Base-by-base conservation (phyloP, 352 stramenopile genomes). In the Blastocystis hominis region DNA sequence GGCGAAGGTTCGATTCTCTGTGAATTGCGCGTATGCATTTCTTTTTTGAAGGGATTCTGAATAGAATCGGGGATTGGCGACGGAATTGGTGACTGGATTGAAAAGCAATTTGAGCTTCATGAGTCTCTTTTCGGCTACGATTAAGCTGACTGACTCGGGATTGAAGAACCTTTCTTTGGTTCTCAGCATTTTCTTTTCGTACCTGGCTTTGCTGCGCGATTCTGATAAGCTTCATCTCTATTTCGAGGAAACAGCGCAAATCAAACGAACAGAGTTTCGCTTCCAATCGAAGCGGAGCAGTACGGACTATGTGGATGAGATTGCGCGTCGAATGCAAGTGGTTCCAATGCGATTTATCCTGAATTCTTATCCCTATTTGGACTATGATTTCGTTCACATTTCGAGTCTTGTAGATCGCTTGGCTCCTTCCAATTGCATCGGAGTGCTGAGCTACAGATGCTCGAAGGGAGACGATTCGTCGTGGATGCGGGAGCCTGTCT, bases 1-100 rank as follows among this genome's bases (percentile, higher is more conserved):
- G 72, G 72, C 34, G 72, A 84, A 34, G 72, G 72, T n/a, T 84
- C 72, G 0, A 84, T 84, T 44, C 50, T 84, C 6, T 63, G 50
- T 46, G 47, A n/a, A 10, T 40, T 84, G 9, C 72, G 72, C 44
- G 72, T 84, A 36, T 6, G 24, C 2, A 30, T 15, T 30, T 30
- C 24, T 30, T 30, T 5, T 7, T 44, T 2, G 3, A 10, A 0
- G 20, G 3, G 10, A 17, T 84, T 10, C 59, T 34, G 0, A 3
- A 9, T 84, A 84, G 72, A 84, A 42, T 68, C 20, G 38, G 38
- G 72, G 72, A 34, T 46, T 84, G 56, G 72, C 72, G 10, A 68
- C 72, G 6, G 72, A 50, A 1, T 34, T 84, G 50, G 34, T 30
- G 10, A 24, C 50, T 1, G 72, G 72, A 44, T 7, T 54, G 50